A percentile compares a stretch with the other conserved stretches of the same genome.
phyloP scores from a whole-genome alignment of 768 basidiomycete genomes.

The Trametes elegans region DNA sequence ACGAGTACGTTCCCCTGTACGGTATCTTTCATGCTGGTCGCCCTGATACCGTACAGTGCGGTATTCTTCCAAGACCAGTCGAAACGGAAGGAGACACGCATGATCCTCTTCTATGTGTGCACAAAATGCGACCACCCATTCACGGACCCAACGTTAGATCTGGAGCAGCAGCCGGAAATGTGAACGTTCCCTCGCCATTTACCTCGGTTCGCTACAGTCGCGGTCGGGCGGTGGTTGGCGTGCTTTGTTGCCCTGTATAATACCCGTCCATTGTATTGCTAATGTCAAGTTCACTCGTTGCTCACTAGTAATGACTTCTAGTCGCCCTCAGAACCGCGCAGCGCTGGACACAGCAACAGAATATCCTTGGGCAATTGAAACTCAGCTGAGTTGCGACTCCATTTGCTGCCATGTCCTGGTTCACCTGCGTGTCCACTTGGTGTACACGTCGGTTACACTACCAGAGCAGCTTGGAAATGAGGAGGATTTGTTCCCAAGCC shows the following conservation, averaged over 20 bases:
- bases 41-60: conserved; percentile 49
- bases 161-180: conserved; percentile 20
- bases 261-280: not conserved
- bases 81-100: conserved; percentile 91
- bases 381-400: too few relatives aligned
- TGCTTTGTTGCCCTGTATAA: not conserved
- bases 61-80: conserved; percentile 98
- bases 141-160: conserved; percentile 53
- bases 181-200: not conserved
- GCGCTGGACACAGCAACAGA: too few relatives aligned
- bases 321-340: too few relatives aligned
- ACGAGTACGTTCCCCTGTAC: conserved; percentile 66
- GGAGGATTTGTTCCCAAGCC: too few relatives aligned
- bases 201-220: not conserved
- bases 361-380: too few relatives aligned
- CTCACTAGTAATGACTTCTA: too few relatives aligned
- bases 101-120: conserved; percentile 92
- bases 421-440: too few relatives aligned
- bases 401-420: too few relatives aligned
- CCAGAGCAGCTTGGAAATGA: too few relatives aligned
- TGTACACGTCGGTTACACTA: too few relatives aligned
- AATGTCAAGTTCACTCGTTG: too few relatives aligned
- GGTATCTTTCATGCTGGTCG: too few relatives aligned
- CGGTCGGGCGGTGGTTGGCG: not conserved
- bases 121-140: conserved; percentile 77